phyloP scores from a whole-genome alignment of 2,329 filamentous ascomycete species.

The Penicillium sp. region DNA sequence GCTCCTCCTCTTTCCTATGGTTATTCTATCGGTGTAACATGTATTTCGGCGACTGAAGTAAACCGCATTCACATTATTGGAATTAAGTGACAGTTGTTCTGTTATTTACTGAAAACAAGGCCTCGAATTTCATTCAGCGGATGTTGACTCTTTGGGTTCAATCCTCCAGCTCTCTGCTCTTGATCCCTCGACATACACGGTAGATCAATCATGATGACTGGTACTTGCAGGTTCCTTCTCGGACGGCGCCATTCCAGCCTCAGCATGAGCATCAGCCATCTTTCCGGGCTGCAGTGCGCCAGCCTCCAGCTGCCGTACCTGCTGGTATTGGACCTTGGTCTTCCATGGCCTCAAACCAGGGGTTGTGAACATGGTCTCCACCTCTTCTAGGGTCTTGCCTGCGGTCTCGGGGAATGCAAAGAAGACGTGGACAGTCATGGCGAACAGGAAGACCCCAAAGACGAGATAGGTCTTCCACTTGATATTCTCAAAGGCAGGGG shows the following conservation, averaged over 20 bases:
- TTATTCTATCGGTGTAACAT: too few species aligned
- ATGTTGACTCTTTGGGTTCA: too few species aligned
- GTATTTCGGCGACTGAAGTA: too few species aligned
- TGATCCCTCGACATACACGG: too few species aligned
- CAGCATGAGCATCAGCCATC: conserved; percentile 8
- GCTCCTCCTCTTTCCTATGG: too few species aligned
- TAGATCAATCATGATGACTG: conserved; percentile 3
- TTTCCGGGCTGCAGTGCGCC: conserved; percentile 13
- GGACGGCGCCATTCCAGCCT: conserved; percentile 3
- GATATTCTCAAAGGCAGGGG: conserved; percentile 52
- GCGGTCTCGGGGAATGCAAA: conserved; percentile 36
- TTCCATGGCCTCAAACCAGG: conserved; percentile 21
- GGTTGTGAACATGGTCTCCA: conserved; percentile 62
- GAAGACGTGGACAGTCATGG: conserved; percentile 62
- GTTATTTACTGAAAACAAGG: too few species aligned
- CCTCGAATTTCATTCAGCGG: too few species aligned
- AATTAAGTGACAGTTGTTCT: too few species aligned
- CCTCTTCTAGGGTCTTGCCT: conserved; percentile 70
- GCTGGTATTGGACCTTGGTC: conserved; percentile 14
- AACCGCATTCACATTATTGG: too few species aligned
- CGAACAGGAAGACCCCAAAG: conserved; percentile 65
- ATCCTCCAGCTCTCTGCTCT: too few species aligned
- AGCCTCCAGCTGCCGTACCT: conserved; percentile 15
- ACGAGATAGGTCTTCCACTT: conserved; percentile 62
- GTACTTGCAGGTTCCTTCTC: conserved; percentile 7